Percentiles rank a stretch among this genome's conserved stretches.
phyloP scores from a whole-genome alignment of 345 rosid genomes.

The Acer negundo region DNA sequence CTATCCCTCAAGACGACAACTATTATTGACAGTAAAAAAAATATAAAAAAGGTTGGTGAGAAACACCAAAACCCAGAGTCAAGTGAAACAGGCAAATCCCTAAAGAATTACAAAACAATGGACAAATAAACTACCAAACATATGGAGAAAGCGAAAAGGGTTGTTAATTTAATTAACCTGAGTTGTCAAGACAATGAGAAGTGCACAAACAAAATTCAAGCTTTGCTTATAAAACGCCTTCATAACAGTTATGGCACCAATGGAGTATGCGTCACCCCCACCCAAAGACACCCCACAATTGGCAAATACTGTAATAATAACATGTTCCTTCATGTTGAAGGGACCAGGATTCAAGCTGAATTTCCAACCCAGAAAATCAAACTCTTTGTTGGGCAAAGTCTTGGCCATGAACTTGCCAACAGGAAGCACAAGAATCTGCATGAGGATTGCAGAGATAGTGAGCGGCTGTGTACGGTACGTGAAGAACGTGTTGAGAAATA shows the following conservation, averaged over 20 bases:
- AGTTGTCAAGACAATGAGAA: slow-evolving; percentile 83
- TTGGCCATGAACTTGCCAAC: slow-evolving; percentile 91
- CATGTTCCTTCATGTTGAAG: slow-evolving; percentile 97
- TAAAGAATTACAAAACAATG: too few species aligned
- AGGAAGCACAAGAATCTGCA: slow-evolving; percentile 93
- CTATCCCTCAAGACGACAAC: too few species aligned
- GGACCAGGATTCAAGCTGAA: slow-evolving; percentile 90
- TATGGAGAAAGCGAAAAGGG: too few species aligned
- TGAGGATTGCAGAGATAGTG: slow-evolving; percentile 88
- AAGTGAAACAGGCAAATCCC: too few species aligned
- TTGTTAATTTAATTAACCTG: slow-evolving; percentile 55
- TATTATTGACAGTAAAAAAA: too few species aligned
- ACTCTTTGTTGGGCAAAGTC: slow-evolving; percentile 54
- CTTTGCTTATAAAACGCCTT: slow-evolving; percentile 90
- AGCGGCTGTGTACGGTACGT: slow-evolving; percentile 98
- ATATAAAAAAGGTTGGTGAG: too few species aligned
- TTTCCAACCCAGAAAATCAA: slow-evolving; percentile 48
- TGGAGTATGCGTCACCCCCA: slow-evolving; percentile 99
- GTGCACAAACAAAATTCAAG: slow-evolving; percentile 68
- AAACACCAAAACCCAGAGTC: too few species aligned
- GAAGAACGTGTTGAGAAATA: slow-evolving; percentile 98
- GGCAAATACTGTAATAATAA: slow-evolving; percentile 89
- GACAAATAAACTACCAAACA: too few species aligned
- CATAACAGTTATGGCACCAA: slow-evolving; percentile 97
- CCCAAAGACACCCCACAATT: slow-evolving; percentile 92